Percentiles rank a stretch among this genome's conserved stretches.
phyloP scores from a whole-genome alignment of 495 filamentous ascomycete genomes.

The Penicillium steckii region DNA sequence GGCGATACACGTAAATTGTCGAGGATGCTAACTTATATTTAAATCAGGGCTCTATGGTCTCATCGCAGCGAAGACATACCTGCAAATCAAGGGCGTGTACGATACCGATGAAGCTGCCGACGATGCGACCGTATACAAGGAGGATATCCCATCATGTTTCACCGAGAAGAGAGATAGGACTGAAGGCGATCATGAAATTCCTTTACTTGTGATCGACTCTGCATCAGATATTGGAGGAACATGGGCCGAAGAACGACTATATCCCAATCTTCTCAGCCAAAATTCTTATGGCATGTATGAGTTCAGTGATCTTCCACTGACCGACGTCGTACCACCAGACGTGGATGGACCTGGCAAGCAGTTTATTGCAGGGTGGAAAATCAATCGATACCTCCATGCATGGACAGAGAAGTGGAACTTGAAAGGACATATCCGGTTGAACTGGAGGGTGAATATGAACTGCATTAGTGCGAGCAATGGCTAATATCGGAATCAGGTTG shows the following conservation, averaged over 20 bases:
- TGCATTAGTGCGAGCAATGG: background rate
- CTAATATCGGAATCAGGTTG: conserved; percentile 16
- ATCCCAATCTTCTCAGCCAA: conserved; percentile 45
- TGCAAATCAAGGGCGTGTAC: conserved; percentile 38
- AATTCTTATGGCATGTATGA: conserved; percentile 35
- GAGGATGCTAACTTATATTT: background rate
- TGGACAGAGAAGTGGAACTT: conserved; percentile 60
- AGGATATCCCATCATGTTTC: conserved; percentile 8
- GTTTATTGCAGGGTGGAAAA: conserved; percentile 62
- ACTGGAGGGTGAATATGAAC: conserved; percentile 21
- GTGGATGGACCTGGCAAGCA: conserved; percentile 41
- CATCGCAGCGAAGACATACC: conserved; percentile 55
- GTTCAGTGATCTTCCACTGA: conserved; percentile 61
- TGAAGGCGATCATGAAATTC: conserved; percentile 20
- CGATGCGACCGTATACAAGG: background rate
- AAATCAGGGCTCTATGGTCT: conserved; percentile 50
- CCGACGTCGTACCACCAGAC: conserved; percentile 25
- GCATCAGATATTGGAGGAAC: conserved; percentile 56
- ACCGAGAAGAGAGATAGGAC: background rate
- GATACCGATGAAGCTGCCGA: background rate
- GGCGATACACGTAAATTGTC: background rate
- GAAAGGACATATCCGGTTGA: conserved; percentile 49
- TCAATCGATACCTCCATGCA: conserved; percentile 59
- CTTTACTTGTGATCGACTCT: conserved; percentile 46
- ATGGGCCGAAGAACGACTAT: conserved; percentile 59